Evolutionary conservation across 768 basidiomycete species (phyloP), one percentile per base, ranked within the genome.

Genomic region (Amanita brunnescens): DNA sequence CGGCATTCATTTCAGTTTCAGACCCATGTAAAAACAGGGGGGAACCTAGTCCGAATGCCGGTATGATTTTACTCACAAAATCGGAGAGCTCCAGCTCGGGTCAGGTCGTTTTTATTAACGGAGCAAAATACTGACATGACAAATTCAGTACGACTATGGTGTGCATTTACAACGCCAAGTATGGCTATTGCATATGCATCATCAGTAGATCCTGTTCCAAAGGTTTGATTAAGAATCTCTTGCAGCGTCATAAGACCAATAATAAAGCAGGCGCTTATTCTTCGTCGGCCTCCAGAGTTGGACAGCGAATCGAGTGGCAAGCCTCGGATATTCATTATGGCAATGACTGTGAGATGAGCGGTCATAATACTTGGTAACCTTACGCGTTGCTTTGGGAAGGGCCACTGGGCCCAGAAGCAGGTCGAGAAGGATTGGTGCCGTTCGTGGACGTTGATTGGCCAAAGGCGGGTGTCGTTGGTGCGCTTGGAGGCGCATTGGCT

Each of bases 171-270:
- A 6, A 83, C 89, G 21, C 71, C 79, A 16, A 87, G 84, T 62
- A 89, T 91, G 87, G 85, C 88, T 0, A 70, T 91, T 49, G 87
- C 77, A 26, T 88, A 83, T 58, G 78, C 77, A 14, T 80, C 83
- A 14, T 73, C 79, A 30, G 58, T 60, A 37, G 66, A 72, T 48
- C 70, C 73, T 14, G 77, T 72, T 56, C 79, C 83, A 21, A 82
- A 80, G 74, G 89, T 85, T 64, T 37, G 57, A 20, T 14, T 5
- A 44, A n/a, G n/a, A n/a, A 13, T 34, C 16, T 30, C 7, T 20
- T 26, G 41, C 30, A 38, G 50, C 14, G 35, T 30, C 21, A 42
- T 16, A 14, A 41, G 38, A 35, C 26, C 30, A 34, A 14, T 29
- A 26, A 30, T 44, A 12, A 34, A 47, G 12, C 55, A 76, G 75